phyloP scores from a whole-genome alignment of 169 alveolate species.

The Plasmodium cynomolgi region DNA sequence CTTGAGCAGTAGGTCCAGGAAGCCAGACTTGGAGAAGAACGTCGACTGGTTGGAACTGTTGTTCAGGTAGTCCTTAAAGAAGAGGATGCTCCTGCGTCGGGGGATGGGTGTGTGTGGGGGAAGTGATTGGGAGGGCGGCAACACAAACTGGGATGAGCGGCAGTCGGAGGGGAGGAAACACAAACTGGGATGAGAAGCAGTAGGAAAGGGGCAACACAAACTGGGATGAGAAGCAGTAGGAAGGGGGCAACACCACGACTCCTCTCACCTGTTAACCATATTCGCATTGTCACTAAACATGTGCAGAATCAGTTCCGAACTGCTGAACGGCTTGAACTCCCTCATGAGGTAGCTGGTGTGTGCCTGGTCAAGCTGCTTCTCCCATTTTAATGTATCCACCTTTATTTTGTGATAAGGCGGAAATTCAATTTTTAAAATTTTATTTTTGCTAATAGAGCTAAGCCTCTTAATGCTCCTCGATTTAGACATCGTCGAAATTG shows the following conservation, averaged over 20 bases:
- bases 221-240: neutral
- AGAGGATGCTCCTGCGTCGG: slow-evolving; percentile 31
- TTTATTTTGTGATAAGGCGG: slow-evolving; percentile 70
- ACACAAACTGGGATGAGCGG: neutral
- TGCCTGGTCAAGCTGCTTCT: slow-evolving; percentile 19
- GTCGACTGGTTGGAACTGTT: slow-evolving; percentile 57
- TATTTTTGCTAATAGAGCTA: slow-evolving; percentile 29
- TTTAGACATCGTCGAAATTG: slow-evolving; percentile 24
- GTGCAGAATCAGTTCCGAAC: neutral
- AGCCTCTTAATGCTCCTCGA: slow-evolving; percentile 41
- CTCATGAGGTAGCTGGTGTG: slow-evolving; percentile 52
- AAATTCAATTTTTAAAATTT: slow-evolving; percentile 49
- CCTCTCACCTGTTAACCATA: slow-evolving; percentile 33
- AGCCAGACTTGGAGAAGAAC: slow-evolving; percentile 45
- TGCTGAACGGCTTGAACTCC: slow-evolving; percentile 56
- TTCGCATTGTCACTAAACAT: slow-evolving; percentile 59
- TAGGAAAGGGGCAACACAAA: neutral
- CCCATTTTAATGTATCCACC: slow-evolving; percentile 67
- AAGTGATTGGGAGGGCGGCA: neutral
- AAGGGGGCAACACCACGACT: neutral
- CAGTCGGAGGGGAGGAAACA: neutral
- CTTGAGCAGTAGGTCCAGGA: slow-evolving; percentile 47
- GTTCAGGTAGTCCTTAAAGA: slow-evolving; percentile 60
- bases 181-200: neutral
- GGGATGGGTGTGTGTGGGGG: neutral